These are phyloP conservation scores for Phytophthora constricta DNA, from an alignment of 352 stramenopile species.

Conservation along the genomic window DNA sequence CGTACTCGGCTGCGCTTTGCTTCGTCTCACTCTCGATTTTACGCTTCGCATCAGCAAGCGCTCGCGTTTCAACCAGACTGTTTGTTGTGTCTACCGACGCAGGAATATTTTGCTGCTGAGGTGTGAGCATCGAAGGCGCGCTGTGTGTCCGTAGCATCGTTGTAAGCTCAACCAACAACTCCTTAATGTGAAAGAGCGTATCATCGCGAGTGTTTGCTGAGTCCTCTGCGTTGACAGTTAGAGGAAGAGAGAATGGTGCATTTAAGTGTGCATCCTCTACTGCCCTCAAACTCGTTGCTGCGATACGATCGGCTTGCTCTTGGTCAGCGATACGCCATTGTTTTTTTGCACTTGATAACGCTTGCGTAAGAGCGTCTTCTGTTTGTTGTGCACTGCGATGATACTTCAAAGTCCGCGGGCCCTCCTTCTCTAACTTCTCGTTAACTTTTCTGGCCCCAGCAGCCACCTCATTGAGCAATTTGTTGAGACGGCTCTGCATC, in stretches of 20 bases:
- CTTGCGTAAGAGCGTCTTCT: conserved; percentile 27
- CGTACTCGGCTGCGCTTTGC: conserved; percentile 49
- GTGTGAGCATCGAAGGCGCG: conserved; percentile 3
- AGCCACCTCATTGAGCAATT: conserved; percentile 45
- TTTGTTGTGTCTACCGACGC: not conserved
- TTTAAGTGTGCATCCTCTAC: not conserved
- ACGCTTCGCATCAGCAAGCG: not conserved
- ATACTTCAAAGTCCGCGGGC: conserved; percentile 19
- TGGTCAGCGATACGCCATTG: conserved; percentile 20
- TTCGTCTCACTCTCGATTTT: conserved; percentile 31
- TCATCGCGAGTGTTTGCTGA: conserved; percentile 39
- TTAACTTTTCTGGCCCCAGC: conserved; percentile 38
- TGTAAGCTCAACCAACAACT: conserved; percentile 48
- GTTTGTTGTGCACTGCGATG: conserved; percentile 23
- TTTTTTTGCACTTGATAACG: conserved; percentile 33
- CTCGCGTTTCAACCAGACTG: not conserved
- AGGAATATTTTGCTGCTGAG: not conserved
- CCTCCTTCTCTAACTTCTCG: conserved; percentile 36
- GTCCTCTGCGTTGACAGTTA: conserved; percentile 19
- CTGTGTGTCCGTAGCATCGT: conserved; percentile 32
- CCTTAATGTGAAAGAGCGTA: conserved; percentile 66
- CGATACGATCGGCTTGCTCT: conserved; percentile 18
- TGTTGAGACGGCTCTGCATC: conserved; percentile 44
- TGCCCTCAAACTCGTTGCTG: not conserved
- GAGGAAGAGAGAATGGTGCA: not conserved